phyloP scores from a whole-genome alignment of 2,329 filamentous ascomycete genomes.

The Trichoderma guizhouense region DNA sequence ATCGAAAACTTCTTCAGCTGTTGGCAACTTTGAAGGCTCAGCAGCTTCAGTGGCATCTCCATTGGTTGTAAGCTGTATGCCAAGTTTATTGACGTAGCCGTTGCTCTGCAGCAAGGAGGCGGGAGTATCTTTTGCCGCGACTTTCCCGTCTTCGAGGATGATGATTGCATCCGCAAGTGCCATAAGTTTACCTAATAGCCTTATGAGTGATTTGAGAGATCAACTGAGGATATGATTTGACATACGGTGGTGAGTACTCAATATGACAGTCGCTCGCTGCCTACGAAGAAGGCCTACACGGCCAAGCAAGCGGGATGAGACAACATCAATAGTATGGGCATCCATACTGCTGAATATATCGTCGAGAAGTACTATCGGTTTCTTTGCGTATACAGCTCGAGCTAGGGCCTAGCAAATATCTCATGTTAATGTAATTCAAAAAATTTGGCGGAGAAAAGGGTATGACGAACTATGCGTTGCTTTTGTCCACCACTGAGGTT shows the following conservation, averaged over 20 bases:
- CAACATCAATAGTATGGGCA: constrained; percentile 38
- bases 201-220: background rate
- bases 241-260: constrained; percentile 34
- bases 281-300: constrained; percentile 39
- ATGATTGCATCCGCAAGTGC: constrained; percentile 7
- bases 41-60: background rate
- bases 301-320: constrained; percentile 43
- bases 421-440: background rate
- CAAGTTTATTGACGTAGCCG: constrained; percentile 12
- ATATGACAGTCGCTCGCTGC: constrained; percentile 38
- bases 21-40: background rate
- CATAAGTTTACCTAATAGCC: constrained; percentile 2
- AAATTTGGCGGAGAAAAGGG: background rate
- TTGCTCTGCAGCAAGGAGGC: background rate
- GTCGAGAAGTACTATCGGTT: constrained; percentile 42
- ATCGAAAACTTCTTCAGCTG: background rate
- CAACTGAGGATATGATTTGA: rapidly evolving
- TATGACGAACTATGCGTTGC: constrained; percentile 36
- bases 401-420: constrained; percentile 37
- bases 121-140: background rate
- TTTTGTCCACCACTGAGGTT: constrained; percentile 44
- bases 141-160: background rate
- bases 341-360: constrained; percentile 47
- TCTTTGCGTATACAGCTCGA: constrained; percentile 43
- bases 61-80: background rate